These are phyloP conservation scores for Quercus dentata DNA, from an alignment of 306 rosid genomes.

Conservation along the genomic window DNA sequence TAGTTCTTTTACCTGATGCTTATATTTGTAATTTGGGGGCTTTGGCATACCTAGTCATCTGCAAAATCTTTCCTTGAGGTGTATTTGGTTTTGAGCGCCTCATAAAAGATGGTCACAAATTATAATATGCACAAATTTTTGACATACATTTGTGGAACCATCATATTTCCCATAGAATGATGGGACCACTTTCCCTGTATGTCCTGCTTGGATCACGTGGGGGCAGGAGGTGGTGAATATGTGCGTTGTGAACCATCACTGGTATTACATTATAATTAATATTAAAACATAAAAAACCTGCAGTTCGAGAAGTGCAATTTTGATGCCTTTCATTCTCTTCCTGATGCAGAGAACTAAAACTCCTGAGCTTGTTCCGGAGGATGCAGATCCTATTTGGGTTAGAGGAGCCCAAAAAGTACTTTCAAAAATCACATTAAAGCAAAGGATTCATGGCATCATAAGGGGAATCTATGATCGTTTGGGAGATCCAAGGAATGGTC, in stretches of 20 bases:
- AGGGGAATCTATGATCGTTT: constrained; percentile 39
- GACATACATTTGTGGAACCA: neutral
- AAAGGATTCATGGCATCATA: constrained; percentile 28
- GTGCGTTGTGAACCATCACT: neutral
- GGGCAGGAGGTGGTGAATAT: neutral
- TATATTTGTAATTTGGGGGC: neutral
- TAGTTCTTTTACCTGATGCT: neutral
- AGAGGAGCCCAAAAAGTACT: constrained; percentile 46
- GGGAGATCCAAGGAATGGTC: constrained; percentile 89
- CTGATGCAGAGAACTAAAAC: constrained; percentile 60
- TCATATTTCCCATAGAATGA: neutral
- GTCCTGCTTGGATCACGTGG: neutral
- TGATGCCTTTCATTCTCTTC: neutral
- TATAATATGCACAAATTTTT: neutral
- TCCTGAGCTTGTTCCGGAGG: constrained; percentile 73
- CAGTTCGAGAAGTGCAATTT: neutral
- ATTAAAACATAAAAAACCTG: neutral
- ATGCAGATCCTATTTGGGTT: constrained; percentile 60
- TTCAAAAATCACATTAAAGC: constrained; percentile 40
- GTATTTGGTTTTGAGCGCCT: neutral
- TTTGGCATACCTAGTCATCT: neutral
- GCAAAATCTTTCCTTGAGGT: neutral
- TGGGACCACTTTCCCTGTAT: neutral
- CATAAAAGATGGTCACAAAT: neutral
- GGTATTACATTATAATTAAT: neutral